phyloP scores from a whole-genome alignment of 306 rosid species.

The Dalbergia cultrata region DNA sequence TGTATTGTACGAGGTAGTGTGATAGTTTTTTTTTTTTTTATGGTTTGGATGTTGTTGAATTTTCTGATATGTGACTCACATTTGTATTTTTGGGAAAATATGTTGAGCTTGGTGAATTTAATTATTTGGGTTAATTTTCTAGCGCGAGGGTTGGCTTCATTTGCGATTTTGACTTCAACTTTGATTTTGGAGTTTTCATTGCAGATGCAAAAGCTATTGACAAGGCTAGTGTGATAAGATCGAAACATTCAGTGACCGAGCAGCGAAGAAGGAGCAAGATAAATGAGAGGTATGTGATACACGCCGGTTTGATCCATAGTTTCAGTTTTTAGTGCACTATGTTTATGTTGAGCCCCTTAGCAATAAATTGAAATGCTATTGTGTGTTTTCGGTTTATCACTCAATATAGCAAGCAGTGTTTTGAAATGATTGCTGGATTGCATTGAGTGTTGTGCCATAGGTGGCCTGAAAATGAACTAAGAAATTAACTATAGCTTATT shows the following conservation, averaged over 20 bases:
- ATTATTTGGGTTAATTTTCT: conserved; percentile 3
- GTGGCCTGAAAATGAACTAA: conserved; percentile 25
- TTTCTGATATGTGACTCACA: background rate
- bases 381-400: background rate
- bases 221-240: conserved; percentile 82
- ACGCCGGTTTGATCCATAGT: background rate
- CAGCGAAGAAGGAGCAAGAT: conserved; percentile 99
- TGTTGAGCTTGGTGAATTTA: conserved; percentile 16
- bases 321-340: background rate
- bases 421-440: background rate
- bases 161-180: conserved; percentile 23
- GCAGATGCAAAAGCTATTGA: conserved; percentile 82
- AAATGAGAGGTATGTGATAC: conserved; percentile 84
- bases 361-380: conserved; percentile 4
- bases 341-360: background rate
- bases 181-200: conserved; percentile 42
- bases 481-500: background rate
- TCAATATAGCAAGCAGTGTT: background rate
- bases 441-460: conserved; percentile 4
- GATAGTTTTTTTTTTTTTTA: background rate
- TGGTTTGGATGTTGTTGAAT: conserved; percentile 29
- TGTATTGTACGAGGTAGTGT: conserved; percentile 34
- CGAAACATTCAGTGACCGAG: conserved; percentile 98
- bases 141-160: conserved; percentile 36
- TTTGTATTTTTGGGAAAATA: background rate